phyloP scores from a whole-genome alignment of 805 yeast genomes.

The Suhomyces kilbournensis region DNA sequence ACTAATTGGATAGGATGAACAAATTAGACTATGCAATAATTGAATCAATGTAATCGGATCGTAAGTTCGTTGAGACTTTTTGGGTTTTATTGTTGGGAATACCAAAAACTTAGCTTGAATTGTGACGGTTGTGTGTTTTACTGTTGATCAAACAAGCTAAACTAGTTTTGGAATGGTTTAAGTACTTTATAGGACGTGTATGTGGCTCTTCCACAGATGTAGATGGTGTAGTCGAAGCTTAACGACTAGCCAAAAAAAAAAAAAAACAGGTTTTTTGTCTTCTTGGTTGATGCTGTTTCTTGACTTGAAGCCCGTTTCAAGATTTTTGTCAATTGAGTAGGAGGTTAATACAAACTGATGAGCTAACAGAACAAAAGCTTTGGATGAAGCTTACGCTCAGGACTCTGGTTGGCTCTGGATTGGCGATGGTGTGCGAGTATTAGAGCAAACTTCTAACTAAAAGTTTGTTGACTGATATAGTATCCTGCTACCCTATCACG shows the following conservation, averaged over 20 bases:
- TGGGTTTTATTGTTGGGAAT: background rate
- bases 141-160: no score
- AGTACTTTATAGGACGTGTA: no score
- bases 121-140: no score
- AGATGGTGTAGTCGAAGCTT: background rate
- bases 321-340: background rate
- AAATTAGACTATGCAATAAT: background rate
- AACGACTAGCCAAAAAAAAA: background rate
- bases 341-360: background rate
- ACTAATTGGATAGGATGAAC: background rate
- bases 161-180: no score
- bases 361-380: background rate
- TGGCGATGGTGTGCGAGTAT: background rate
- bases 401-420: no score
- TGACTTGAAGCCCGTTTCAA: background rate
- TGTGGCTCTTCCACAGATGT: background rate
- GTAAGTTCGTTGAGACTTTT: background rate
- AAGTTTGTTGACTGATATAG: background rate
- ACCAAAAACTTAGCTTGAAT: no score
- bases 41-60: background rate
- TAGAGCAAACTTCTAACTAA: background rate
- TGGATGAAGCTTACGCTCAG: background rate
- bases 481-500: background rate
- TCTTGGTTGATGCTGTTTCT: background rate
- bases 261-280: no score